Base-by-base conservation (phyloP, 1,139 yeast species). In the Candida glucosophila region DNA sequence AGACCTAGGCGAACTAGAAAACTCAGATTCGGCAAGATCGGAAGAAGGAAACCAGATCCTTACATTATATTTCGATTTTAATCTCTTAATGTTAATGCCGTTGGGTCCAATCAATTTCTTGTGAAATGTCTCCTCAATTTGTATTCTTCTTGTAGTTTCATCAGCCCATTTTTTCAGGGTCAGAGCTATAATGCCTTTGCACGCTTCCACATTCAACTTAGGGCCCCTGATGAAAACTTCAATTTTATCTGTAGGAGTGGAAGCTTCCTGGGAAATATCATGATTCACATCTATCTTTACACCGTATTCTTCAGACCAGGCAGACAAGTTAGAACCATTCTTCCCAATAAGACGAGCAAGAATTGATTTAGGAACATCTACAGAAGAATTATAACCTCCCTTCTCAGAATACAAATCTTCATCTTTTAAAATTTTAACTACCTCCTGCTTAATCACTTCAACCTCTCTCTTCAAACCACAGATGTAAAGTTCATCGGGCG, bases 51-150 rank as follows among this genome's bases (percentile, higher is more conserved):
- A 86, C 44, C 73, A 67, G 41, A 92, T 80, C 40, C 66, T 67
- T 22, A 90, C 97, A 37, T 71, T 73, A 60, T 92, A 90, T 53
- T 86, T 85, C 33, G 83, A 92, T 54, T 82, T 93, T 47, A 90
- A 69, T 50, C 95, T 78, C 49, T 76, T 77, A 37, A 85, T 85
- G 50, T 81, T 80, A 33, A 72, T 60, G 45, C 95, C 95, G 40
- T 73, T 75, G 17, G 83, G 70, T 27, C 98, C 99, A 54, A 85
- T 82, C 52, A 92, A 59, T 38, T 78, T 69, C 37, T 90, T 71
- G 52, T 88, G 95, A 58, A 65, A 82, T 47, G 79, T 80, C 37
- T 61, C 67, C 36, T 93, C 95, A 32, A 88, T 73, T 30, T 67
- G 66, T 34, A 90, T 46, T 35, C 74, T 73, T 26, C 67, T 66